Evolutionary conservation across 352 stramenopile genomes (phyloP).

Genomic region (Phytopythium ostracodes): DNA sequence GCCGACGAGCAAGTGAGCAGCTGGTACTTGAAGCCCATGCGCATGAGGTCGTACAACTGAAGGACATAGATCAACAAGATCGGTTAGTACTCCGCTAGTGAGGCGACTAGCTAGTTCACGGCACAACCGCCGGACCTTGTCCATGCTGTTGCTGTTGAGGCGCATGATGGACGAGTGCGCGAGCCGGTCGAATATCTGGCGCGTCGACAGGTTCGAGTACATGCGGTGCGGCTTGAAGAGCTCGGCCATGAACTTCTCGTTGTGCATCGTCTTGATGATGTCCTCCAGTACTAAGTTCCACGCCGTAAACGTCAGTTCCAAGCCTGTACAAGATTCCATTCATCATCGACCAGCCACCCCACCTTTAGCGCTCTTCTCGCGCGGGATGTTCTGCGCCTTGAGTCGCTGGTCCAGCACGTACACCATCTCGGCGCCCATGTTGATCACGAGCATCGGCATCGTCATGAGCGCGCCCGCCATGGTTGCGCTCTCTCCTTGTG

Average conservation of each 20-base stretch:
- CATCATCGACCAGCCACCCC: no score
- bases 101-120: background rate
- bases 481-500: background rate
- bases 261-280: conserved; percentile 92
- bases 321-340: conserved; percentile 6
- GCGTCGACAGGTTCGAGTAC: conserved; percentile 87
- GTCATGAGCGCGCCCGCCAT: conserved; percentile 73
- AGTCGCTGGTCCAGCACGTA: conserved; percentile 93
- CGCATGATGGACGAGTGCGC: conserved; percentile 94
- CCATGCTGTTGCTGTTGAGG: conserved; percentile 92
- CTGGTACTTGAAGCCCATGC: conserved; percentile 95
- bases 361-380: conserved; percentile 88
- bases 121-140: conserved; percentile 55
- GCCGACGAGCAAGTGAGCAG: conserved; percentile 75
- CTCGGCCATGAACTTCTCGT: conserved; percentile 87
- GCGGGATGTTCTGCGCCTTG: conserved; percentile 86
- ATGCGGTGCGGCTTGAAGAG: conserved; percentile 92
- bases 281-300: conserved; percentile 78
- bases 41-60: conserved; percentile 91
- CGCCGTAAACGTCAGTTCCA: background rate
- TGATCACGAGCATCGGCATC: conserved; percentile 92
- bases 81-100: no score
- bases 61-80: conserved; percentile 1
- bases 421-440: conserved; percentile 94
- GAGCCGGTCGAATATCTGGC: conserved; percentile 90